Evolutionary conservation across 305 asterid genomes (phyloP).

Genomic region (Fraxinus velutina): DNA sequence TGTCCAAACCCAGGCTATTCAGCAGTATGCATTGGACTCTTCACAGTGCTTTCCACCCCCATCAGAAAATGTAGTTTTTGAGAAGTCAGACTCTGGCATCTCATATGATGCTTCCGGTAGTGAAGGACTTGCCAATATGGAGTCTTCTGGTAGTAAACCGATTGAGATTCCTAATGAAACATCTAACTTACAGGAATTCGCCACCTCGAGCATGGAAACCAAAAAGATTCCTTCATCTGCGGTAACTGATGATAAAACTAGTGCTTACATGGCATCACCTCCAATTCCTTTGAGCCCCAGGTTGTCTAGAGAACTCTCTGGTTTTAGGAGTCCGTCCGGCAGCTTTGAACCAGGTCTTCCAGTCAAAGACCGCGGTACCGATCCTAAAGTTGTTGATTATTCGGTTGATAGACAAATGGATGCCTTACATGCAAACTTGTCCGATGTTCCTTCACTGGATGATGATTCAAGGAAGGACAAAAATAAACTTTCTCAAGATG

Average conservation of each 20-base stretch:
- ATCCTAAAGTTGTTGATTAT: constrained; percentile 50
- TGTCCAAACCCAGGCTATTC: constrained; percentile 93
- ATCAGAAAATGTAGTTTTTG: constrained; percentile 43
- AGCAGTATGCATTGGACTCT: constrained; percentile 86
- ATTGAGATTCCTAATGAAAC: background rate
- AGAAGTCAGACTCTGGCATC: constrained; percentile 54
- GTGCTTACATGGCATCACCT: background rate
- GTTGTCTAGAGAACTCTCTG: constrained; percentile 62
- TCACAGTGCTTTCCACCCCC: constrained; percentile 86
- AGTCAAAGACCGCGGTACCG: constrained; percentile 40
- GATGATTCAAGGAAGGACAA: constrained; percentile 52
- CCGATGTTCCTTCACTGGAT: constrained; percentile 60
- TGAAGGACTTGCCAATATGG: constrained; percentile 40
- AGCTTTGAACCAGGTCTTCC: constrained; percentile 51
- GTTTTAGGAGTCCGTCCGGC: constrained; percentile 56
- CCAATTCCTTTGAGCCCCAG: constrained; percentile 52
- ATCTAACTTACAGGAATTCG: background rate
- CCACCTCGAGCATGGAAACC: background rate
- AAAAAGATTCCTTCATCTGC: background rate
- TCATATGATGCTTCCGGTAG: constrained; percentile 38
- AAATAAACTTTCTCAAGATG: constrained; percentile 48
- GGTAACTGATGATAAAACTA: background rate
- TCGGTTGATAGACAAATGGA: constrained; percentile 69
- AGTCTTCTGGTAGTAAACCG: background rate
- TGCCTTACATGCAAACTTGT: constrained; percentile 36